Evolutionary conservation across 2,329 filamentous ascomycete species (phyloP), one percentile per base, ranked within the genome.

Genomic region (Ascochyta lentis): DNA sequence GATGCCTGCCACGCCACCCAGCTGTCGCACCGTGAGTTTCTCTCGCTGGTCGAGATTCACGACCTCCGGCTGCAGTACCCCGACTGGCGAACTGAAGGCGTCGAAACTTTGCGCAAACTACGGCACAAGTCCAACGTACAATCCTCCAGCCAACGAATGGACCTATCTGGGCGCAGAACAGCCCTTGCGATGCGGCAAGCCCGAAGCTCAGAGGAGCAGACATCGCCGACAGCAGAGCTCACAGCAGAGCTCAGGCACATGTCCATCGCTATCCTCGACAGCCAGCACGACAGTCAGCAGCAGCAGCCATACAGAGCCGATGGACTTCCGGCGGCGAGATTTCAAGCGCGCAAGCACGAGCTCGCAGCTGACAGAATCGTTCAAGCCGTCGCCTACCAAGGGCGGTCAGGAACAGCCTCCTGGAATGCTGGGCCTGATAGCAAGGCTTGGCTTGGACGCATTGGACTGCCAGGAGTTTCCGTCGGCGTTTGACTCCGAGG

Each of bases 401-500:
- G 43, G 58, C 44, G 40, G 43, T 16, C 51, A 52, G 40, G 48
- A 48, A 33, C 24, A 35, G 49, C 45, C 38, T 24, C 35, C 15
- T 24, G 49, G 48, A 31, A 51, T 61, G 49, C 46, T 43, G 23
- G 40, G 43, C 34, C 29, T 45, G 33, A 48, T 42, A 35, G 48
- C 53, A 22, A 59, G 16, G 26, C 53, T 59, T 29, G 60, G 54
- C 7, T 10, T 60, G 15, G 49, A 50, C n/a, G 47, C 45, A 10
- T 16, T 49, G 50, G 56, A 47, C 3, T 65, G 54, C 54, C 54
- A 59, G 12, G 63, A 65, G 15, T 50, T 70, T 12, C 58, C 66
- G 10, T 67, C 63, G 19, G 60, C 62, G 7, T 68, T 67, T 35
- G 67, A 69, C 8, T 65, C 61, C 10, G 65, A 70, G 4, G 54